These are phyloP conservation scores for Globisporangium emineosum DNA, from an alignment of 352 stramenopile genomes.

Conservation along the genomic window DNA sequence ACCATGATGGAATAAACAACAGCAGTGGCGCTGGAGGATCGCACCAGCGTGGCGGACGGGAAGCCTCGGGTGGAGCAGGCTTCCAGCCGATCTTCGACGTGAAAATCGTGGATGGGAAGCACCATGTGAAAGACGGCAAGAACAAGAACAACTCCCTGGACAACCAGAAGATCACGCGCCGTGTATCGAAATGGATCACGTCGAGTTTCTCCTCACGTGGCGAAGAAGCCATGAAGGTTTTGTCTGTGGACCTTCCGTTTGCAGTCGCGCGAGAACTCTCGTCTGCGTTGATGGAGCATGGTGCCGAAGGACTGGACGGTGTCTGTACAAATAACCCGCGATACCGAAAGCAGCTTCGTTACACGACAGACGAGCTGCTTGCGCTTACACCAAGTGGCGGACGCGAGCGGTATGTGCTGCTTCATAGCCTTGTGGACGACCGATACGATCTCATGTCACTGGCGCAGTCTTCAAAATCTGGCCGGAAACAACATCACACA, in stretches of 20 bases:
- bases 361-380: conserved; percentile 76
- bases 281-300: conserved; percentile 77
- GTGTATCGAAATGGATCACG: conserved; percentile 86
- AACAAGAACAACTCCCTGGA: conserved; percentile 66
- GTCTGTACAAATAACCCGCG: conserved; percentile 55
- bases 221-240: conserved; percentile 80
- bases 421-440: conserved; percentile 83
- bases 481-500: conserved; percentile 24
- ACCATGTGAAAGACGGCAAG: conserved; percentile 48
- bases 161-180: conserved; percentile 73
- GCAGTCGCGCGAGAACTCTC: conserved; percentile 74
- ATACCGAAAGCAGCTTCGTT: conserved; percentile 81
- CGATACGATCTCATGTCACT: conserved; percentile 88
- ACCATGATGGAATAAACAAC: conserved; percentile 13
- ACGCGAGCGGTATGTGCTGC: conserved; percentile 75
- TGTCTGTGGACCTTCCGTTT: conserved; percentile 82
- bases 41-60: conserved; percentile 25
- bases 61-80: conserved; percentile 12
- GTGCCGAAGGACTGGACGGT: conserved; percentile 47
- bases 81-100: conserved; percentile 78
- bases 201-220: conserved; percentile 71
- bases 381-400: conserved; percentile 44
- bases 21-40: conserved; percentile 14
- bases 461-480: conserved; percentile 37
- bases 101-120: conserved; percentile 68